Evolutionary conservation across 2,329 filamentous ascomycete genomes (phyloP).

Genomic region (Elsinoe batatas): DNA sequence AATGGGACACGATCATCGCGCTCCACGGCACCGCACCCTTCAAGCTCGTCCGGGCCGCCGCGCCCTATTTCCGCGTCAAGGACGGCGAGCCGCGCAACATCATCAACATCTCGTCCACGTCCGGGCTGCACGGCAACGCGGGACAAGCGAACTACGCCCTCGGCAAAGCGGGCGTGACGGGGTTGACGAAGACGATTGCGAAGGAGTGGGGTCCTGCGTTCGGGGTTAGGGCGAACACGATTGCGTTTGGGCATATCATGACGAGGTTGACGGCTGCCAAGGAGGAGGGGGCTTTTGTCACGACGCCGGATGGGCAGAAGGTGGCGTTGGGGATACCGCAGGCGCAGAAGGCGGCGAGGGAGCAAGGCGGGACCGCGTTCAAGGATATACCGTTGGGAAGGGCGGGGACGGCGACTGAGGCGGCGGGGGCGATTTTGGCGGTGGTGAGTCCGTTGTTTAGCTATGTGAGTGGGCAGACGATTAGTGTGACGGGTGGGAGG

Average conservation of each 20-base stretch:
- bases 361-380: constrained; percentile 31
- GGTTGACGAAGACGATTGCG: constrained; percentile 79
- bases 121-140: constrained; percentile 74
- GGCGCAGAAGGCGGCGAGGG: constrained; percentile 41
- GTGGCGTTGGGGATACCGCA: constrained; percentile 64
- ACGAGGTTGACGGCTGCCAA: constrained; percentile 76
- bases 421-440: constrained; percentile 65
- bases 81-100: constrained; percentile 70
- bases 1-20: constrained; percentile 80
- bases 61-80: constrained; percentile 78
- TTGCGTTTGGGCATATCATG: constrained; percentile 74
- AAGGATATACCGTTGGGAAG: constrained; percentile 68
- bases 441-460: constrained; percentile 73
- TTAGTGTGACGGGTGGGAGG: constrained; percentile 72
- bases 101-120: constrained; percentile 76
- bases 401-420: constrained; percentile 69
- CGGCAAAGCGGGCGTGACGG: constrained; percentile 74
- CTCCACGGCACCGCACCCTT: constrained; percentile 81
- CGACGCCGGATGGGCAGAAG: constrained; percentile 64
- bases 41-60: constrained; percentile 67
- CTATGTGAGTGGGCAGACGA: constrained; percentile 79
- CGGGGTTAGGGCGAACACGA: constrained; percentile 71
- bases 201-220: constrained; percentile 84
- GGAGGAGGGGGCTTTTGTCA: constrained; percentile 71
- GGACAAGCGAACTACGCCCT: constrained; percentile 85